Conservation (phyloP, 2,329 filamentous ascomycete genomes). For the Fusarium udum region DNA sequence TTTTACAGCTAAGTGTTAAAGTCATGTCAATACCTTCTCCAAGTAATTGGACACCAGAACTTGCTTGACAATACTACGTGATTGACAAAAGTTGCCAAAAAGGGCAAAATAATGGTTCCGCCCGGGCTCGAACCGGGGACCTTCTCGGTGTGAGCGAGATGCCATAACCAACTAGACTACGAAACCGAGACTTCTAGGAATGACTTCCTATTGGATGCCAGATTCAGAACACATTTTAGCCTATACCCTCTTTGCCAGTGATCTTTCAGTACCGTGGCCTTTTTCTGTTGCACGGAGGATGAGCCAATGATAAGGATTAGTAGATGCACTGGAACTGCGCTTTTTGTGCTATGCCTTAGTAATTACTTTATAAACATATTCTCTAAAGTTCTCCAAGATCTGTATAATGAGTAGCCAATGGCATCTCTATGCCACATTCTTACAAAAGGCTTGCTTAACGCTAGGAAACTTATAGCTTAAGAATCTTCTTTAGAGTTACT, state of each 20-base stretch:
- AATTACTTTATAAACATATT: fast-evolving
- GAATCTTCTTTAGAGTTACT: fast-evolving
- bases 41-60: no score
- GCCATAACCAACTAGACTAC: constrained; percentile 10
- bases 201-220: not conserved
- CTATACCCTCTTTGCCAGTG: not conserved
- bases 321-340: fast-evolving
- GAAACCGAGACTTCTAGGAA: fast-evolving
- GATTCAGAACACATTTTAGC: fast-evolving
- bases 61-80: not conserved
- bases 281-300: fast-evolving
- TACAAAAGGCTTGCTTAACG: no score
- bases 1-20: fast-evolving
- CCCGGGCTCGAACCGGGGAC: constrained; percentile 12
- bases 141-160: constrained; percentile 12
- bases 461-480: no score
- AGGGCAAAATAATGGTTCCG: not conserved
- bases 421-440: no score
- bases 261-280: fast-evolving
- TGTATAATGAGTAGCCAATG: fast-evolving
- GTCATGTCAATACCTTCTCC: not conserved
- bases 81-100: fast-evolving
- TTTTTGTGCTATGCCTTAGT: fast-evolving
- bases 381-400: fast-evolving
- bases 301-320: fast-evolving